Conservation (phyloP, 768 basidiomycete species). For the Lentinula sp. region DNA sequence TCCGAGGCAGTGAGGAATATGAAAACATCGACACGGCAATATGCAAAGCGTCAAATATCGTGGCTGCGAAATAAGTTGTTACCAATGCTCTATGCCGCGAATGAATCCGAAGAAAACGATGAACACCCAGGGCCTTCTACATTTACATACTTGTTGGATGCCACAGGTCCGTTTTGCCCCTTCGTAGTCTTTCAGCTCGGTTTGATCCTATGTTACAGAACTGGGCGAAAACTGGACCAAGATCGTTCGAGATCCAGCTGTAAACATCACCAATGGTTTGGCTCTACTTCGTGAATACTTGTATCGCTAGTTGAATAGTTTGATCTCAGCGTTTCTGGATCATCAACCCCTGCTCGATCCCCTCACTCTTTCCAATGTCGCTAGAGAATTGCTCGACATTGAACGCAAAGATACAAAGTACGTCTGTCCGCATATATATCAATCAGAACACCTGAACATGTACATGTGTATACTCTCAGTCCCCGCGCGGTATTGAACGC, state of each 20-base stretch:
- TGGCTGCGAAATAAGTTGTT: constrained; percentile 92
- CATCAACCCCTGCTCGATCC: constrained; percentile 49
- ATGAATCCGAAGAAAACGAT: constrained; percentile 19
- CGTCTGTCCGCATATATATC: constrained; percentile 9
- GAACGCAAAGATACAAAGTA: constrained; percentile 41
- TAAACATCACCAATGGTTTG: constrained; percentile 43
- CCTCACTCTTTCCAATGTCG: constrained; percentile 44
- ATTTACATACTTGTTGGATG: constrained; percentile 55
- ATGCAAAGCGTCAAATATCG: constrained; percentile 84
- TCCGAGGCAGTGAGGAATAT: constrained; percentile 62
- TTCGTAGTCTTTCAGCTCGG: neutral
- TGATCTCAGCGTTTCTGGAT: constrained; percentile 50
- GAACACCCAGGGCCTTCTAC: constrained; percentile 17
- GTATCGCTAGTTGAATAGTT: neutral
- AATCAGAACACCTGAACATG: constrained; percentile 3
- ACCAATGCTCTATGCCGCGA: constrained; percentile 56
- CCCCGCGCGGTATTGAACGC: constrained; percentile 50
- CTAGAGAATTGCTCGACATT: constrained; percentile 44
- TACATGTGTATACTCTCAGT: constrained; percentile 27
- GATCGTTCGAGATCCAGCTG: constrained; percentile 47
- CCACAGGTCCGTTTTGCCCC: constrained; percentile 43
- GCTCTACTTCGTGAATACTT: neutral
- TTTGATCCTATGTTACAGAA: constrained; percentile 23
- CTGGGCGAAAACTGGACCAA: constrained; percentile 52
- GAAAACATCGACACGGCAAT: constrained; percentile 85